Evolutionary conservation across 257 asterid genomes (phyloP), one percentile per base, ranked within the genome.

Genomic region (Solanum tacnaense): DNA sequence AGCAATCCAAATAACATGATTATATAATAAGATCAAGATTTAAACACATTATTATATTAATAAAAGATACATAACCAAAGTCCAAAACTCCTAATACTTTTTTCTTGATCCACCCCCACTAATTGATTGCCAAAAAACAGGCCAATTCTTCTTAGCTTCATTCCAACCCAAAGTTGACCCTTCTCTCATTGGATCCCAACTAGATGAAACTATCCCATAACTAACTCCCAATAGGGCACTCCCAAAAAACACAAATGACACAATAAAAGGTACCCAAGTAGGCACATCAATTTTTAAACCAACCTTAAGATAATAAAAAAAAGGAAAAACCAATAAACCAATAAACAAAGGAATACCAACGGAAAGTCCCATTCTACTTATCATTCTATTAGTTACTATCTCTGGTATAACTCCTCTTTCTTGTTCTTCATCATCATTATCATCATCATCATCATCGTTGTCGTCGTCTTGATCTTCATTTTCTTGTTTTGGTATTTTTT

Each of bases 121-220:
- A 60, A 97, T 68, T 4, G 98, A 96, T 18, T 93, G 92, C 99
- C 98, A 95, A 92, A 97, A 96, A 87, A 96, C 99, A 84, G 99
- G 99, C 98, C 98, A 96, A 90, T 97, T 97, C 95, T 89, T 94
- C 93, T 88, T 85, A 88, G 99, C 99, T 90, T 97, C 99, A 89
- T 89, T 96, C 98, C 99, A 97, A 16, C 98, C 99, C 94, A 94
- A 86, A 5, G 94, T 56, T 4, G 99, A 96, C 1, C 99, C 98
- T 90, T 97, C 98, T 91, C 99, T 93, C 91, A 92, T 13, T 0
- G 99, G 99, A 91, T 97, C 99, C 99, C 99, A 97, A 91, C 99
- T 97, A 23, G 99, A 91, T 23, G 99, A 97, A 87, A 97, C 99
- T 85, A 97, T 96, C 46, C 98, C 99, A 88, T 97, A 97, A 89